Evolutionary conservation across 2,329 filamentous ascomycete genomes (phyloP).

Genomic region (Hypoxylon sp.): DNA sequence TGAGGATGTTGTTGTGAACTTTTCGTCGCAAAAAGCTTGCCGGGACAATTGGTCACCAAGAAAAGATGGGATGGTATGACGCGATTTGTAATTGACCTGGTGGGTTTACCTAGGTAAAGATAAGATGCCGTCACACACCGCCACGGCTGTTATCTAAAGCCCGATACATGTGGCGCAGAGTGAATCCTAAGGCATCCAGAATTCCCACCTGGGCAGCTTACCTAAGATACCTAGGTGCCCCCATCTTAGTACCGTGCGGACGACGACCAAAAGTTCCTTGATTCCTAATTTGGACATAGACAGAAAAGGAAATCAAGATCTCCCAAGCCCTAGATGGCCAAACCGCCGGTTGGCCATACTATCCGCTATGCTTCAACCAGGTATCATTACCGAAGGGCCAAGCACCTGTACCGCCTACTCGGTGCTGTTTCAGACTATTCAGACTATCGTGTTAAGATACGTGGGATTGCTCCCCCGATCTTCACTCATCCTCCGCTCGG

Average conservation of each 20-base stretch:
- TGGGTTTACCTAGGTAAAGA: constrained; percentile 21
- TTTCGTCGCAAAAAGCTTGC: constrained; percentile 20
- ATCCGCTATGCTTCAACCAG: constrained; percentile 34
- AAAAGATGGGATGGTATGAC: constrained; percentile 43
- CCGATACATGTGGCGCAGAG: constrained; percentile 22
- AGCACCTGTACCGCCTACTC: constrained; percentile 7
- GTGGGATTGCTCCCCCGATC: neutral
- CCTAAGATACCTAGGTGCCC: neutral
- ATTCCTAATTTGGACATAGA: constrained; percentile 39
- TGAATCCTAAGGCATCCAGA: no score
- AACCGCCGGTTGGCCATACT: constrained; percentile 8
- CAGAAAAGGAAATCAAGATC: constrained; percentile 18
- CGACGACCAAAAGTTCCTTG: constrained; percentile 37
- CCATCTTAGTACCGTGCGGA: constrained; percentile 10
- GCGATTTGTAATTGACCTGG: constrained; percentile 44
- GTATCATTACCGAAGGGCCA: constrained; percentile 33
- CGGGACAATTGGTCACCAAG: constrained; percentile 21
- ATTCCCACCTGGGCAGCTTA: neutral
- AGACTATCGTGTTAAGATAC: no score
- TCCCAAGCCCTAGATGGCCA: constrained; percentile 17
- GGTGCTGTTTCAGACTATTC: constrained; percentile 13
- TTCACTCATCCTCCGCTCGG: neutral
- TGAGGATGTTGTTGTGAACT: constrained; percentile 11
- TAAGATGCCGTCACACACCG: constrained; percentile 20
- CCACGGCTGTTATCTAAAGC: constrained; percentile 33